Conservation (phyloP, 2,329 filamentous ascomycete species). For the Alternaria gansuensis region DNA sequence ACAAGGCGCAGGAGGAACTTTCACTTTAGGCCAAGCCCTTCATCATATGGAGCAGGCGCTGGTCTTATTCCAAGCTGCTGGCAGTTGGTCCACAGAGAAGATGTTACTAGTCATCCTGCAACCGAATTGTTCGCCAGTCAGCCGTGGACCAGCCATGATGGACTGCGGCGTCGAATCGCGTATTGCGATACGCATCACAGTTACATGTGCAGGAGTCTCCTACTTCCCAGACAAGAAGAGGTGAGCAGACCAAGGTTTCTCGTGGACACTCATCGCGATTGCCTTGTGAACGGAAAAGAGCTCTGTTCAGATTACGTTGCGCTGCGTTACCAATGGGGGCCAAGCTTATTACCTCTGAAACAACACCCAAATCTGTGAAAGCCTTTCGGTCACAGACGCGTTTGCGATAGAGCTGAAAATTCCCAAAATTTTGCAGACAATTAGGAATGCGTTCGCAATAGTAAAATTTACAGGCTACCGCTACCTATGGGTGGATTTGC, state of each 20-base stretch:
- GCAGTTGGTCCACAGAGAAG: too few species aligned
- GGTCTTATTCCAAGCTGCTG: too few species aligned
- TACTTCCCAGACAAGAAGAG: background rate
- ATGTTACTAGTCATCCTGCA: too few species aligned
- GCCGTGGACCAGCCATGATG: too few species aligned
- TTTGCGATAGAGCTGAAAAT: background rate
- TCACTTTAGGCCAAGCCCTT: too few species aligned
- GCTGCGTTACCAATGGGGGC: background rate
- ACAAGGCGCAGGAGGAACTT: too few species aligned
- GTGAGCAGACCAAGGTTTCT: background rate
- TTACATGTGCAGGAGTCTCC: too few species aligned
- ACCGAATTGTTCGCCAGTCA: too few species aligned
- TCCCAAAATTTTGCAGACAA: background rate
- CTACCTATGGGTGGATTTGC: background rate
- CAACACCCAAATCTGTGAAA: background rate
- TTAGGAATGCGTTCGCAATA: background rate
- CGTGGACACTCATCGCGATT: background rate
- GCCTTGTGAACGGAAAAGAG: background rate
- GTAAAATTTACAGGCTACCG: background rate
- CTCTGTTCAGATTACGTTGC: background rate
- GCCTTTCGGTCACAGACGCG: rapidly evolving
- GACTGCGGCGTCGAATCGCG: too few species aligned
- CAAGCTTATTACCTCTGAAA: background rate
- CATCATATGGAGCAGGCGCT: too few species aligned
- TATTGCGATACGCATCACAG: too few species aligned